Percentiles rank a stretch among this genome's conserved stretches.
phyloP scores from a whole-genome alignment of 2,329 filamentous ascomycete species.

The Pyrenochaeta sp. region DNA sequence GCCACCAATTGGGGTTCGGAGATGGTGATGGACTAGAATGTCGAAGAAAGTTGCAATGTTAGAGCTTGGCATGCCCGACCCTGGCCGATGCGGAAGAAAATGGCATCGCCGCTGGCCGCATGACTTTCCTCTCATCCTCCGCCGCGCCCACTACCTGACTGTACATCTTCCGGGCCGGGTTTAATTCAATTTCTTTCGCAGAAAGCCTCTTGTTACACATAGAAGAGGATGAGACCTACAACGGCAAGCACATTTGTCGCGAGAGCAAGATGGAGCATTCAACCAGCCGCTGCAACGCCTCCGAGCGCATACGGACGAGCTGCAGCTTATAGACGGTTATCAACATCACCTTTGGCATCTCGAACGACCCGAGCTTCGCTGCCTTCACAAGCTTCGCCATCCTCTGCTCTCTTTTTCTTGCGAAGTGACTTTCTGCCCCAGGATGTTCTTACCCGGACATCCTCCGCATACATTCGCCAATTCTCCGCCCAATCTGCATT shows the following conservation, averaged over 20 bases:
- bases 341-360: constrained; percentile 31
- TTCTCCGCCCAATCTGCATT: constrained; percentile 52
- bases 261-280: constrained; percentile 51
- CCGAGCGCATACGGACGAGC: constrained; percentile 55
- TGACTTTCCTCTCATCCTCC: constrained; percentile 33
- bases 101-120: constrained; percentile 25
- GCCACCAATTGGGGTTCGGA: constrained; percentile 22
- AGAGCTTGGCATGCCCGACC: constrained; percentile 20
- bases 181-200: constrained; percentile 9
- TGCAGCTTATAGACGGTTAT: constrained; percentile 59
- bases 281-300: constrained; percentile 48
- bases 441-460: constrained; percentile 51
- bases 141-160: constrained; percentile 25
- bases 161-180: constrained; percentile 17
- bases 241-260: constrained; percentile 50
- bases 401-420: constrained; percentile 47
- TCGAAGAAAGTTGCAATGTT: constrained; percentile 32
- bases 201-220: neutral
- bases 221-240: constrained; percentile 56
- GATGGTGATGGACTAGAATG: constrained; percentile 15
- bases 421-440: constrained; percentile 55
- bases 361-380: constrained; percentile 29
- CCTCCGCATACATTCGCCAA: constrained; percentile 54
- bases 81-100: constrained; percentile 31
- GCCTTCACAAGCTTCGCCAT: constrained; percentile 16